These are phyloP conservation scores for Kuraishia molischiana DNA, from an alignment of 805 yeast species.

Conservation along the genomic window DNA sequence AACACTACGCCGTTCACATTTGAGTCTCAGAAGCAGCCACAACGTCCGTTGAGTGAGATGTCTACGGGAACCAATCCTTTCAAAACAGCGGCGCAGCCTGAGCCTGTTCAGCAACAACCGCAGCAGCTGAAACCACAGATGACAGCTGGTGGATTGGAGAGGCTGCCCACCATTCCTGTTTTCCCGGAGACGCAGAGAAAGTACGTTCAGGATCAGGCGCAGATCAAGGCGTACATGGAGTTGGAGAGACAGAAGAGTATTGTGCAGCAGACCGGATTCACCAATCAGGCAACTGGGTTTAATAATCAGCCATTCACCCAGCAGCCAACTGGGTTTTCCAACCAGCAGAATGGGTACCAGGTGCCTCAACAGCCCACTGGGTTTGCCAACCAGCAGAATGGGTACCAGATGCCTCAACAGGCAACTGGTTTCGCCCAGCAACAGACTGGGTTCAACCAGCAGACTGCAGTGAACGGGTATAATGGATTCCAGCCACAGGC, in stretches of 20 bases:
- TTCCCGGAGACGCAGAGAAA: conserved; percentile 49
- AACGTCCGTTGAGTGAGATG: conserved; percentile 5
- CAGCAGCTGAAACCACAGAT: conserved; percentile 34
- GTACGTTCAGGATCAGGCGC: conserved; percentile 10
- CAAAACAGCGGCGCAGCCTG: conserved; percentile 18
- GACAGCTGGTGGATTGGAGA: conserved; percentile 70
- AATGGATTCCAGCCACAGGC: neutral
- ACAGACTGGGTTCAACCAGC: neutral
- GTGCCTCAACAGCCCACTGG: conserved; percentile 1
- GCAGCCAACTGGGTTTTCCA: neutral
- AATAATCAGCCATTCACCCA: neutral
- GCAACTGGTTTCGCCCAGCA: neutral
- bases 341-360: neutral
- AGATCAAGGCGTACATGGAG: conserved; percentile 10
- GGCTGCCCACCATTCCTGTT: conserved; percentile 54
- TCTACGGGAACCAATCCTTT: conserved; percentile 56
- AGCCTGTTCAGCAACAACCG: no score
- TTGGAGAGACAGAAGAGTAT: conserved; percentile 12
- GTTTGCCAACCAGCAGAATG: conserved; percentile 1
- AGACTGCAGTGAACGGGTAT: neutral
- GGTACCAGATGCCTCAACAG: conserved; percentile 1
- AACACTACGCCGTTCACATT: conserved; percentile 2
- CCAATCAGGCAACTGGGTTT: neutral
- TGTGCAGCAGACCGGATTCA: conserved; percentile 1
- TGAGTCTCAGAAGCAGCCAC: neutral